Evolutionary conservation across 495 filamentous ascomycete species (phyloP).

Genomic region (Alectoria sarmentosa): DNA sequence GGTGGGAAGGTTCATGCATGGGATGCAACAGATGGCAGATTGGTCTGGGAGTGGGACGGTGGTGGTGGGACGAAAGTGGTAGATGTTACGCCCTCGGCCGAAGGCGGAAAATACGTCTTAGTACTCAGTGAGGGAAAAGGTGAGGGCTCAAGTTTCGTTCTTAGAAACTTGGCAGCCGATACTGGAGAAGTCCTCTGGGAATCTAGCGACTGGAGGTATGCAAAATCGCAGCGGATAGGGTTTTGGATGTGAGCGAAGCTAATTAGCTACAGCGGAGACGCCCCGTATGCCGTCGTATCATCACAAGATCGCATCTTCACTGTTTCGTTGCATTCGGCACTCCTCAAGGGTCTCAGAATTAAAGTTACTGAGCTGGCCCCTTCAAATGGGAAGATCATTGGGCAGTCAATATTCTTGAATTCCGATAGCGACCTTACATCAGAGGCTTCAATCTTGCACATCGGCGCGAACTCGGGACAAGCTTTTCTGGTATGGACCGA

Average conservation of each 20-base stretch:
- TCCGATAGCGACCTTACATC: slow-evolving; percentile 65
- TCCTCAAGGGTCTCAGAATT: slow-evolving; percentile 60
- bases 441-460: slow-evolving; percentile 64
- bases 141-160: slow-evolving; percentile 45
- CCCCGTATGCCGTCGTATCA: slow-evolving; percentile 72
- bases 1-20: slow-evolving; percentile 67
- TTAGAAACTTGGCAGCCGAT: slow-evolving; percentile 63
- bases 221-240: background rate
- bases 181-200: slow-evolving; percentile 77
- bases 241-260: slow-evolving; percentile 11
- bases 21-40: slow-evolving; percentile 72
- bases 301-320: slow-evolving; percentile 68
- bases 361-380: slow-evolving; percentile 67
- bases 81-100: slow-evolving; percentile 69
- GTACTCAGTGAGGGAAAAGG: slow-evolving; percentile 55
- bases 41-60: slow-evolving; percentile 61
- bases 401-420: slow-evolving; percentile 54
- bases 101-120: slow-evolving; percentile 62
- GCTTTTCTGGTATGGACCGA: slow-evolving; percentile 82
- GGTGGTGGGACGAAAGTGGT: slow-evolving; percentile 62
- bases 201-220: slow-evolving; percentile 53
- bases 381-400: slow-evolving; percentile 56
- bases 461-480: slow-evolving; percentile 74
- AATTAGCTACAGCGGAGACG: slow-evolving; percentile 47
- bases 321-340: slow-evolving; percentile 62